Evolutionary conservation across 2,329 filamentous ascomycete species (phyloP).

Genomic region (Xylaria sp.): DNA sequence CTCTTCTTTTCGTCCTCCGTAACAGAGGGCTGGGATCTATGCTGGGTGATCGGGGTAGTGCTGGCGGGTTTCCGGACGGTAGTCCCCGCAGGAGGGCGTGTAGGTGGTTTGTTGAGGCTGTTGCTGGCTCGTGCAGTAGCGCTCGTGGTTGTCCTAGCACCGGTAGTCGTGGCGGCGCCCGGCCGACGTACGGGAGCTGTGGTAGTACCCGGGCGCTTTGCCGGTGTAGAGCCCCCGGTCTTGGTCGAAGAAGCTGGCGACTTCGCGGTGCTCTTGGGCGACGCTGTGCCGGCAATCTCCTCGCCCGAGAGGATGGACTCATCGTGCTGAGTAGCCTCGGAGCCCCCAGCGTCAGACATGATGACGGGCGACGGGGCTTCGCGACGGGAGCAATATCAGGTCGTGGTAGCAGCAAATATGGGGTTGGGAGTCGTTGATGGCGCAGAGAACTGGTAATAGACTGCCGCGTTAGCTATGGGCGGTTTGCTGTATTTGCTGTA

Average conservation of each 20-base stretch:
- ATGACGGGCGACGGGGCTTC: conserved; percentile 23
- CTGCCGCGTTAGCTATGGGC: conserved; percentile 25
- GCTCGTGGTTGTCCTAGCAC: conserved; percentile 37
- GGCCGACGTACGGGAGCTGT: conserved; percentile 44
- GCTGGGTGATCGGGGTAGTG: conserved; percentile 47
- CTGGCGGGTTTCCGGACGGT: conserved; percentile 44
- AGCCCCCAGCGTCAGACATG: conserved; percentile 56
- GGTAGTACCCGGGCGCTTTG: conserved; percentile 47
- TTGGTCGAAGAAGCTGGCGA: conserved; percentile 43
- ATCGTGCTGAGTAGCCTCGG: conserved; percentile 52
- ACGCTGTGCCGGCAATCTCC: conserved; percentile 42
- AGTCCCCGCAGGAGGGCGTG: conserved; percentile 50
- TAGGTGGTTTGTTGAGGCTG: conserved; percentile 55
- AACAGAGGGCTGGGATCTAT: conserved; percentile 55
- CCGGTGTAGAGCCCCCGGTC: conserved; percentile 39
- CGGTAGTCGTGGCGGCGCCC: conserved; percentile 37
- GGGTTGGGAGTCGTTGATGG: conserved; percentile 8
- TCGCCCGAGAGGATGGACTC: conserved; percentile 46
- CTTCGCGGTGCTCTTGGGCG: conserved; percentile 39
- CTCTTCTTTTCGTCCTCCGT: conserved; percentile 58
- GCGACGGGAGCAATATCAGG: neutral
- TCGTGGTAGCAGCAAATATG: conserved; percentile 12
- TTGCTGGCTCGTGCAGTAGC: conserved; percentile 46
- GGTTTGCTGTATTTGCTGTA: conserved; percentile 8
- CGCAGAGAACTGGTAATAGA: conserved; percentile 19